Evolutionary conservation across 2,329 filamentous ascomycete genomes (phyloP), one percentile per base, ranked within the genome.

Genomic region (Ophiostoma triangulosporum): DNA sequence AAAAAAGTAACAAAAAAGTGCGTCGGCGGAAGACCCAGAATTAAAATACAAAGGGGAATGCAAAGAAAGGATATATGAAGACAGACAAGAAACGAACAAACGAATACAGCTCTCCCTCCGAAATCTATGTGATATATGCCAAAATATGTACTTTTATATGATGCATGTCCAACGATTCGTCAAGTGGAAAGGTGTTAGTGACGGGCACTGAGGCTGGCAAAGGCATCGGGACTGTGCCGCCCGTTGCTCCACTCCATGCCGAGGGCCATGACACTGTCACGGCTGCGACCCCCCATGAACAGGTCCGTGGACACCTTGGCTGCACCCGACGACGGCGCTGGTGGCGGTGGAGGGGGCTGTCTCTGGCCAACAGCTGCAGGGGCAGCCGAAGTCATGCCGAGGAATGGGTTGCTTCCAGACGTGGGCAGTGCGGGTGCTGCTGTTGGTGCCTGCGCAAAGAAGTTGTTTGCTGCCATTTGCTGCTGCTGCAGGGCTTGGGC

Each of bases 151-250:
- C 43, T 46, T 46, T 46, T 46, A 46, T 31, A 51, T 38, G 32
- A n/a, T 45, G 31, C 31, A 40, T 32, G 20, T 24, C 31, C 48
- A 32, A 14, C 22, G 24, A 9, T 51, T 33, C 17, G 43, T 27
- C 27, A 12, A 15, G 8, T 20, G n/a, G 9, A 9, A 7, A 22
- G 1, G 11, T n/a, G 15, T 62, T 64, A 68, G 62, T 77, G 74
- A 59, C 76, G 71, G 51, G 84, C 80, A 62, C 84, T 88, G 58
- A 90, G 70, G 50, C 83, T 86, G 2, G 85, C 80, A 73, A 89
- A 90, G 14, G 86, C 86, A 66, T 90, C 86, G 3, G 86, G 86
- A 61, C 84, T 88, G 63, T 89, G 85, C 40, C 86, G 72, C 9
- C 86, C 86, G 60, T 82, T 83, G 61, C 73, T 73, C 78, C 78